Percentiles rank a stretch among this genome's conserved stretches.
Evolutionary conservation across 208 protist species (phyloP).

Genomic region (Leishmania guyanensis): DNA sequence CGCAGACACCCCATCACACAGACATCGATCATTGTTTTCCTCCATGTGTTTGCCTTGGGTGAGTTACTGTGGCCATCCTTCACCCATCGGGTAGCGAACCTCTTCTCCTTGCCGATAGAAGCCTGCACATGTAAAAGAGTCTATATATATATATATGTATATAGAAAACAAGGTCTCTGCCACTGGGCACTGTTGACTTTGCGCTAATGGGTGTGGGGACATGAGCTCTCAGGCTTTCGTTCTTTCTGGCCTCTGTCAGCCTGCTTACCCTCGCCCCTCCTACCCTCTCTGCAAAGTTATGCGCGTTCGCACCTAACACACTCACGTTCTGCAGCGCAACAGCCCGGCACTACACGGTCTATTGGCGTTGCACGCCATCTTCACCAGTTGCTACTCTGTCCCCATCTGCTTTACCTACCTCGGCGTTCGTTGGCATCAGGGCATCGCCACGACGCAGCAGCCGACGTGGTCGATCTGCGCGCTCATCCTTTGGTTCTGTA

Average conservation of each 20-base stretch:
- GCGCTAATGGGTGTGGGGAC: background rate
- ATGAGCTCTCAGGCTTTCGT: background rate
- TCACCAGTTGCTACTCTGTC: constrained; percentile 56
- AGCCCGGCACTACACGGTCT: constrained; percentile 57
- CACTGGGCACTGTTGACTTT: background rate
- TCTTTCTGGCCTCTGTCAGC: background rate
- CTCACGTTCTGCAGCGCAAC: constrained; percentile 51
- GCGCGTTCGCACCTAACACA: constrained; percentile 76
- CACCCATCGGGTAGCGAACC: background rate
- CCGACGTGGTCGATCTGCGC: constrained; percentile 50
- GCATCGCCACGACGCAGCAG: constrained; percentile 20
- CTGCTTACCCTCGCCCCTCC: no score
- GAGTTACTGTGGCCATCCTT: background rate
- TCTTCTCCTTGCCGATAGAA: background rate
- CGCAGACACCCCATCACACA: background rate
- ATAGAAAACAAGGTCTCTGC: background rate
- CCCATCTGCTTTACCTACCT: constrained; percentile 59
- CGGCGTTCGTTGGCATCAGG: constrained; percentile 33
- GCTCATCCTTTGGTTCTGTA: constrained; percentile 48
- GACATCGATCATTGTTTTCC: background rate
- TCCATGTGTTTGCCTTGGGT: background rate
- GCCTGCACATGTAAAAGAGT: no score
- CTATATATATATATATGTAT: background rate
- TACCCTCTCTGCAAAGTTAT: constrained; percentile 7
- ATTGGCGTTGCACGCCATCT: constrained; percentile 44